These are phyloP conservation scores for Cardamine resedifolia DNA, from an alignment of 345 rosid genomes.

Conservation along the genomic window DNA sequence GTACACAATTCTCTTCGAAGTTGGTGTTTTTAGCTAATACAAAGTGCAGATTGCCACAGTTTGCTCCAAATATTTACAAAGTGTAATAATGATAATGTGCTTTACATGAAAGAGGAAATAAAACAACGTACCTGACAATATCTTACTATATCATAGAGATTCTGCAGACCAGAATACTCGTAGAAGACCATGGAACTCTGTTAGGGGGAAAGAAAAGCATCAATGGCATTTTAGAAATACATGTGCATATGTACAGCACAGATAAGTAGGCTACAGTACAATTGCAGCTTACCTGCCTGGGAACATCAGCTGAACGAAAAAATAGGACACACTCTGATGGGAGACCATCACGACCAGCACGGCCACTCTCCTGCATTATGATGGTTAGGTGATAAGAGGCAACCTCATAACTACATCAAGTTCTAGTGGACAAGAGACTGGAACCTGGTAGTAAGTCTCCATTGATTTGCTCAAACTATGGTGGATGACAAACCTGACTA, in stretches of 20 bases:
- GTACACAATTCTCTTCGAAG: slow-evolving; percentile 1
- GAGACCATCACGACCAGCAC: slow-evolving; percentile 97
- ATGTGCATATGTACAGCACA: neutral
- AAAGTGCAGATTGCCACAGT: slow-evolving; percentile 6
- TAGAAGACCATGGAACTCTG: slow-evolving; percentile 99
- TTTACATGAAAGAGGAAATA: neutral
- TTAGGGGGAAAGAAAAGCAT: slow-evolving; percentile 25
- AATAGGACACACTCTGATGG: slow-evolving; percentile 88
- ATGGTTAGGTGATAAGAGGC: slow-evolving; percentile 1
- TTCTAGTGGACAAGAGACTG: slow-evolving; percentile 16
- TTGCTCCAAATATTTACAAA: neutral
- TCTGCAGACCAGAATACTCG: slow-evolving; percentile 92
- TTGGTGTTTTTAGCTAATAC: neutral
- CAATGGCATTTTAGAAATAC: neutral
- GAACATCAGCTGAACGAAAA: slow-evolving; percentile 86
- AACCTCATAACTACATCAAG: slow-evolving; percentile 9
- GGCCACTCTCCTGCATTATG: slow-evolving; percentile 83
- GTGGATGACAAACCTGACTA: slow-evolving; percentile 99
- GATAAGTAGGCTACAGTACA: slow-evolving; percentile 5
- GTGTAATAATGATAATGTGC: neutral
- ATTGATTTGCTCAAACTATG: slow-evolving; percentile 98
- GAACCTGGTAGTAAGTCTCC: slow-evolving; percentile 98
- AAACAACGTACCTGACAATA: slow-evolving; percentile 76
- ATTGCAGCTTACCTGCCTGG: slow-evolving; percentile 67
- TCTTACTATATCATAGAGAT: slow-evolving; percentile 83